Base-by-base conservation (phyloP, 1,284 basidiomycete species). In the Tylopilus sp. region DNA sequence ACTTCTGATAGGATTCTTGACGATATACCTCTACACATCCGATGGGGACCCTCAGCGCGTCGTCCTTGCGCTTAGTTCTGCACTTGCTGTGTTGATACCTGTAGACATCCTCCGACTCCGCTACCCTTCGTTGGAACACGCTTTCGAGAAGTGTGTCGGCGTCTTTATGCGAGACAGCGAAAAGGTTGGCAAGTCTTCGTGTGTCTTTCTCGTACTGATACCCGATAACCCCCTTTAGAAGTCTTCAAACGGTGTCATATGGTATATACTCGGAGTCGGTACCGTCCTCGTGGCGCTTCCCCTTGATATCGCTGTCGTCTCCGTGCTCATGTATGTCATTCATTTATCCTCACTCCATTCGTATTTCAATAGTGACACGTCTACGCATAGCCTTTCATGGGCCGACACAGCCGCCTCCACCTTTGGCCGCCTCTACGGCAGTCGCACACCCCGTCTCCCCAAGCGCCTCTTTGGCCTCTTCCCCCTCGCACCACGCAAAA, bases 351-450 rank as follows among this genome's bases (percentile, higher is more conserved):
- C 44, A 52, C 57, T 13, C 55, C n/a, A 22, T 22, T 2, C 18
- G 5, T 6, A 29, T n/a, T 12, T 51, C 63, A 32, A 71, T n/a
- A 15, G 47, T 47, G 44, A 47, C 19, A 24, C 47, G 47, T 57
- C 9, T 24, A 8, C n/a, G 0, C 49, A 53, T 74, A 97, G 95
- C 67, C 90, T 99, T 54, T 97, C 96, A 36, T 98, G 97, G 95
- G 96, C 95, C 6, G 97, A 99, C 81, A 99, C 97, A 0, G 90
- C 95, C 19, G 97, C 97, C 1, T 98, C 96, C 6, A 96, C 95
- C 9, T 86, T 98, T 67, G 97, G 97, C 52, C 91, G 97, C 32
- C 83, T 96, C 52, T 96, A 91, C 79, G 96, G 96, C 26, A 82
- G 84, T 18, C 84, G 86, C 69, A 97, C 96, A 0, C 89, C 91